Evolutionary conservation across 129 eudicot species (phyloP), one percentile per base, ranked within the genome.

Genomic region (Centaurea solstitialis): DNA sequence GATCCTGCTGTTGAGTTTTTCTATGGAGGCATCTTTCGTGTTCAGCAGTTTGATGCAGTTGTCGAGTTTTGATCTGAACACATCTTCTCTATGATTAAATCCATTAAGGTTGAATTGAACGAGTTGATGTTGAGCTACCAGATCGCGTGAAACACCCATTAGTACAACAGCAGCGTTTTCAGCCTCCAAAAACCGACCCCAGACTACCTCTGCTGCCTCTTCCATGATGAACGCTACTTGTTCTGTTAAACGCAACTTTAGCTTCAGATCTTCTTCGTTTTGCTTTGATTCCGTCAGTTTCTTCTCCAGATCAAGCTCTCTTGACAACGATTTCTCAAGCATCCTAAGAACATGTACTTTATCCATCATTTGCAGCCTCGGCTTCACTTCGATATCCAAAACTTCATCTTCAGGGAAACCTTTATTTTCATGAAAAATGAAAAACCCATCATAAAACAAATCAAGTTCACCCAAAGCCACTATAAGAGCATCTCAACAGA

Each of bases 241-340:
- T 75, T 93, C 98, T 3, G 93, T 82, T 66, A 93, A 83, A 22
- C 85, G 86, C 21, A 89, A 76, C 74, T 96, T 96, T 53, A 81
- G 39, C 76, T 88, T 91, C 35, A 88, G 75, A 84, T 93, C 98
- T 81, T 96, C 91, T 83, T 93, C 97, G 79, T 86, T 87, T 87
- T 88, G 93, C 75, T 86, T 96, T 7, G 87, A 75, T 79, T 86
- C 90, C 1, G 85, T 77, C 26, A 96, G 65, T 76, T 93, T 91
- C 85, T 93, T 93, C 88, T 96, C 98, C 7, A 96, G 93, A 79
- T 91, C 97, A 40, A 93, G 87, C 87, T 96, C 99, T 61, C 92
- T 83, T 40, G 91, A 89, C 61, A 96, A 86, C 3, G 99, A 93
- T 75, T 85, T 91, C 62, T 96, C 99, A 88, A 93, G 80, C 99